Evolutionary conservation across 139 green algal genomes (phyloP).

Genomic region (Closterium sp.): DNA sequence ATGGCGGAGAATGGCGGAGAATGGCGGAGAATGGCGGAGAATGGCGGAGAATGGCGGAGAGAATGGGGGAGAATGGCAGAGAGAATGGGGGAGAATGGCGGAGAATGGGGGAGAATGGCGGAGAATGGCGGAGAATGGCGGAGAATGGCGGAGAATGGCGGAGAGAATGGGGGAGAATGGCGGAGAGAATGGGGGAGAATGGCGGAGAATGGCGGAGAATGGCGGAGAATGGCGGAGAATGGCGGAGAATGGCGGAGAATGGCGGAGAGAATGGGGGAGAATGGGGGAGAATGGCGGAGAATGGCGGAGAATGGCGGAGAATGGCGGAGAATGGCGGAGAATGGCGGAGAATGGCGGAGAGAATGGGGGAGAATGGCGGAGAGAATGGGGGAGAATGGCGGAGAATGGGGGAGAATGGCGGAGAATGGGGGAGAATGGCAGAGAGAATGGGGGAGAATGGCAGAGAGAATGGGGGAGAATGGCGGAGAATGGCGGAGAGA

Average conservation of each 20-base stretch:
- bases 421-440: neutral
- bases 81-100: neutral
- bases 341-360: too few species aligned
- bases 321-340: neutral
- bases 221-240: too few species aligned
- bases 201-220: neutral
- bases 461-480: neutral
- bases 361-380: neutral
- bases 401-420: neutral
- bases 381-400: too few species aligned
- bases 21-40: neutral
- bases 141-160: neutral
- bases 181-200: neutral
- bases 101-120: neutral
- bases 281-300: neutral
- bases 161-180: too few species aligned
- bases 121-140: too few species aligned
- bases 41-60: too few species aligned
- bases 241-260: neutral
- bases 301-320: neutral
- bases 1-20: too few species aligned
- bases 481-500: too few species aligned
- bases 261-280: too few species aligned
- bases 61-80: too few species aligned
- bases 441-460: too few species aligned